Percentiles rank a stretch among this genome's conserved stretches.
Evolutionary conservation across 768 basidiomycete species (phyloP).

Genomic region (Butyriboletus loyo): DNA sequence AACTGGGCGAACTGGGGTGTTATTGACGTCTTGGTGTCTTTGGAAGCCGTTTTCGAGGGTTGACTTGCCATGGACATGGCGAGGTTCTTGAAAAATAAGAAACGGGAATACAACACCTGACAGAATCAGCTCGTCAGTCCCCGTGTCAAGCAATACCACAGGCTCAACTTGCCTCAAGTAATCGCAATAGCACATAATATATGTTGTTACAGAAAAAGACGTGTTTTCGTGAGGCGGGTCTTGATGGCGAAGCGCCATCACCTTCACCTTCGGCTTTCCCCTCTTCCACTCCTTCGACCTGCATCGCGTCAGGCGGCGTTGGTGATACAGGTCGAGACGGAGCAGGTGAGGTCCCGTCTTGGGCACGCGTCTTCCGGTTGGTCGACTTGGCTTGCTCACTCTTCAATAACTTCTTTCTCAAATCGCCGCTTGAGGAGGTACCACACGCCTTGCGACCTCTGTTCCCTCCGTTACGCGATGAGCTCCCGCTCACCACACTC

Average conservation of each 20-base stretch:
- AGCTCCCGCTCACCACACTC: slow-evolving; percentile 26
- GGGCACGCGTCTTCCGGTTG: slow-evolving; percentile 54
- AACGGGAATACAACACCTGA: slow-evolving; percentile 79
- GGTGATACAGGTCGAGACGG: slow-evolving; percentile 66
- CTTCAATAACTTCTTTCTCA: slow-evolving; percentile 79
- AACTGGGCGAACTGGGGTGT: slow-evolving; percentile 27
- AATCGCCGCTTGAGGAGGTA: slow-evolving; percentile 51
- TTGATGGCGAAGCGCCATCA: slow-evolving; percentile 21
- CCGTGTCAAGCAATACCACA: not conserved
- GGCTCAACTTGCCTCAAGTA: slow-evolving; percentile 70
- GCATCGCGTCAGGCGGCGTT: slow-evolving; percentile 44
- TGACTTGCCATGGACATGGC: slow-evolving; percentile 44
- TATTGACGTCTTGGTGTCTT: slow-evolving; percentile 29
- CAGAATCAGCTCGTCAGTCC: not conserved
- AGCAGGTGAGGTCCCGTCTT: slow-evolving; percentile 51
- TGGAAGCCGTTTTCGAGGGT: slow-evolving; percentile 19
- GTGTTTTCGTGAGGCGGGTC: slow-evolving; percentile 41
- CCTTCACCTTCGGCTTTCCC: slow-evolving; percentile 16
- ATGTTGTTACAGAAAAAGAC: slow-evolving; percentile 88
- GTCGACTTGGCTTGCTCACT: slow-evolving; percentile 78
- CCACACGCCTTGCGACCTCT: slow-evolving; percentile 40
- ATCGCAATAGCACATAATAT: slow-evolving; percentile 81
- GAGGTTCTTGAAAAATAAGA: slow-evolving; percentile 76
- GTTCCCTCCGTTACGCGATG: slow-evolving; percentile 34
- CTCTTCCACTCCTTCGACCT: slow-evolving; percentile 30